phyloP scores from a whole-genome alignment of 805 yeast genomes.

The Trichomonascus vanleenenianus region DNA sequence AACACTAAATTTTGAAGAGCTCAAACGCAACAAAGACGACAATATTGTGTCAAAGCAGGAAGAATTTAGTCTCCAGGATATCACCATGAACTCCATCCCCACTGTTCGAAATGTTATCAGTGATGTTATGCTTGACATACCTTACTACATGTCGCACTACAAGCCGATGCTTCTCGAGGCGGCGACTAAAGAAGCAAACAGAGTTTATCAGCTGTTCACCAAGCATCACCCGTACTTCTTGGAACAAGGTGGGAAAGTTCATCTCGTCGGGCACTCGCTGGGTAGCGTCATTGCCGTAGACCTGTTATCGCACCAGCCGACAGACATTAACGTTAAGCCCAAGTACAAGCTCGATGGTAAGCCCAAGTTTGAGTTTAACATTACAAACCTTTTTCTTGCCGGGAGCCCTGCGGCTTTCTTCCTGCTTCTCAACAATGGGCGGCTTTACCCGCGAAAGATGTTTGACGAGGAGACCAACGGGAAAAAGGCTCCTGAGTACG shows the following conservation, averaged over 20 bases:
- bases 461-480: constrained; percentile 9
- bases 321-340: constrained; percentile 21
- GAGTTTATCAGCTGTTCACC: constrained; percentile 52
- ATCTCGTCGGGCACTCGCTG: constrained; percentile 83
- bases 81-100: constrained; percentile 70
- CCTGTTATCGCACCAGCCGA: constrained; percentile 41
- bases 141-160: constrained; percentile 69
- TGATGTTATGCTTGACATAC: constrained; percentile 78
- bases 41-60: constrained; percentile 5
- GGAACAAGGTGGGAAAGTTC: constrained; percentile 44
- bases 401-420: constrained; percentile 90
- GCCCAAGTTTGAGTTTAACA: constrained; percentile 55
- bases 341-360: constrained; percentile 18
- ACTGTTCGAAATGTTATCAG: constrained; percentile 72
- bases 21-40: constrained; percentile 5
- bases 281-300: constrained; percentile 84
- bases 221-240: constrained; percentile 62
- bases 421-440: constrained; percentile 25
- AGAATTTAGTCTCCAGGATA: constrained; percentile 40
- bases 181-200: constrained; percentile 65
- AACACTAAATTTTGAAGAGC: constrained; percentile 35
- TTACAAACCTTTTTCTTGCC: constrained; percentile 64
- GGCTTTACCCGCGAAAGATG: constrained; percentile 23
- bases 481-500: constrained; percentile 23
- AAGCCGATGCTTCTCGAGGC: constrained; percentile 53